Evolutionary conservation across 108 stramenopile species (phyloP).

Genomic region (Skeletonema tropicum): DNA sequence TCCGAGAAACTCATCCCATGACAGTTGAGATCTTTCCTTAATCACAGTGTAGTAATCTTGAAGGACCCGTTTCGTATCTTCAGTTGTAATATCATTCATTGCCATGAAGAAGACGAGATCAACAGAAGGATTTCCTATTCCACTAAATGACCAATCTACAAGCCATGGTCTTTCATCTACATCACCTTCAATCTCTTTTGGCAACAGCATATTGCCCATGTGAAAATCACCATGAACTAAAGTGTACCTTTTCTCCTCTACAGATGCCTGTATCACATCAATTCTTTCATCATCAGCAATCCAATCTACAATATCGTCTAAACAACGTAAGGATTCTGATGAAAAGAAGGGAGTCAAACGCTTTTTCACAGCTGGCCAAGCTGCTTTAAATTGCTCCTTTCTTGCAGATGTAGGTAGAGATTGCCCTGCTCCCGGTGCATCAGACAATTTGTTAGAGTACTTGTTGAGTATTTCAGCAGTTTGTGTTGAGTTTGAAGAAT

Average conservation of each 20-base stretch:
- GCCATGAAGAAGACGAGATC: conserved; percentile 58
- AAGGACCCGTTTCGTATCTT: conserved; percentile 3
- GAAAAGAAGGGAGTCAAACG: conserved; percentile 15
- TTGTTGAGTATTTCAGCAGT: background rate
- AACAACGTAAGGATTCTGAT: background rate
- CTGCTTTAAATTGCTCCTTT: conserved; percentile 15
- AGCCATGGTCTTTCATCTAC: conserved; percentile 23
- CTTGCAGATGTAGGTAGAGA: conserved; percentile 6
- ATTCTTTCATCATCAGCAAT: conserved; percentile 10
- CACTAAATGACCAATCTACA: conserved; percentile 53
- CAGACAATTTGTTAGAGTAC: conserved; percentile 8
- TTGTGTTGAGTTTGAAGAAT: conserved; percentile 3
- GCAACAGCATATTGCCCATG: conserved; percentile 22
- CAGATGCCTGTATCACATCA: background rate
- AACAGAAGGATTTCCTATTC: conserved; percentile 50
- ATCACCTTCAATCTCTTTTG: conserved; percentile 7
- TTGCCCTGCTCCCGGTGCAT: conserved; percentile 15
- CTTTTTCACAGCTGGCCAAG: conserved; percentile 22
- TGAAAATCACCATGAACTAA: conserved; percentile 32
- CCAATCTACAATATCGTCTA: conserved; percentile 17
- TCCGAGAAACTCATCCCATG: conserved; percentile 25
- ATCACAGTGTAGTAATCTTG: conserved; percentile 1
- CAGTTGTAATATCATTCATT: background rate
- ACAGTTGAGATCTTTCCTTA: conserved; percentile 6
- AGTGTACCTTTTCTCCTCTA: conserved; percentile 11